These are phyloP conservation scores for Murraya paniculata DNA, from an alignment of 345 rosid species.

Conservation along the genomic window DNA sequence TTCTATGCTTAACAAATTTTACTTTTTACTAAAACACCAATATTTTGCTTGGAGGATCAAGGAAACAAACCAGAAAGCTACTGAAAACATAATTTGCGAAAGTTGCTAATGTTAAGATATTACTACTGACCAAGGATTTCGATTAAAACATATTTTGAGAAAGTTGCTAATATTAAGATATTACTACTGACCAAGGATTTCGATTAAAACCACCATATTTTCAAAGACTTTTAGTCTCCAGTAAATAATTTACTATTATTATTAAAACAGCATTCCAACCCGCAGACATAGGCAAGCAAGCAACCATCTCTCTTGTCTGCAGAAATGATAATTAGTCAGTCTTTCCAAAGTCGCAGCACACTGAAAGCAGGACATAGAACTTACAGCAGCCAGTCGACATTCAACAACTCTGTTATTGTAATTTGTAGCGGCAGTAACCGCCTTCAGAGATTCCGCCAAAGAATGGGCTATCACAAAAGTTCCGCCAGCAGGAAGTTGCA, in stretches of 20 bases:
- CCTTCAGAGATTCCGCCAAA: conserved; percentile 93
- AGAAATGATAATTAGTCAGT: neutral
- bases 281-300: neutral
- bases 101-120: neutral
- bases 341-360: neutral
- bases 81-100: neutral
- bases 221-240: neutral
- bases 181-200: neutral
- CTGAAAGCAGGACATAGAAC: conserved; percentile 12
- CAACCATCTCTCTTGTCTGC: neutral
- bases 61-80: neutral
- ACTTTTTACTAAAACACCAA: neutral
- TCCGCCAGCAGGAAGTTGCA: conserved; percentile 94
- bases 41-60: neutral
- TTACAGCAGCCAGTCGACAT: conserved; percentile 90
- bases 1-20: neutral
- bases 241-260: neutral
- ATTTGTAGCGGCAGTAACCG: conserved; percentile 93
- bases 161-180: neutral
- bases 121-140: neutral
- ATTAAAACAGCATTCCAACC: neutral
- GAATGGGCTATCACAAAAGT: conserved; percentile 93
- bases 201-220: neutral
- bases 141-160: neutral
- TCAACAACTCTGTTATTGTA: conserved; percentile 98